These are phyloP conservation scores for Lipomyces sp. DNA, from an alignment of 805 yeast genomes.

Conservation along the genomic window DNA sequence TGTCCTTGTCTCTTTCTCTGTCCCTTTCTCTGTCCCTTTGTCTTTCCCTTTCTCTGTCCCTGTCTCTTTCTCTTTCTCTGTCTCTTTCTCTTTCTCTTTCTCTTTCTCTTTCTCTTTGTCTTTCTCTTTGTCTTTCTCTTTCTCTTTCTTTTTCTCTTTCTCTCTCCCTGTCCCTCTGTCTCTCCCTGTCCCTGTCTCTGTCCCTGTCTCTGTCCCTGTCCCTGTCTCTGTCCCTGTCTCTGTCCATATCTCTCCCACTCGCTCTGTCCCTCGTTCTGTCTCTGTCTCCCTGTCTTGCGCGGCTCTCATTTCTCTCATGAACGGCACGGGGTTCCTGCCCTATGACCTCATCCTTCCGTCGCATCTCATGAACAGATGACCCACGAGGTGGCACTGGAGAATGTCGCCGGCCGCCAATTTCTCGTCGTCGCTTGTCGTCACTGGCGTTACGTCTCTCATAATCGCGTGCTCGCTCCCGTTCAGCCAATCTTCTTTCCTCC, in stretches of 20 bases:
- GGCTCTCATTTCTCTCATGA: not conserved
- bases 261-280: not conserved
- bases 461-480: slow-evolving; percentile 1
- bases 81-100: slow-evolving; percentile 10
- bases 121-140: not conserved
- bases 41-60: too few species aligned
- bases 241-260: slow-evolving; percentile 3
- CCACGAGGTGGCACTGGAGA: not conserved
- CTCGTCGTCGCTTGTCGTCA: slow-evolving; percentile 7
- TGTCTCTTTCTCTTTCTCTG: slow-evolving; percentile 1
- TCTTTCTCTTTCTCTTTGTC: not conserved
- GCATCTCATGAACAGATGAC: not conserved
- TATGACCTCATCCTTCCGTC: not conserved
- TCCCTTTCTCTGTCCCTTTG: too few species aligned
- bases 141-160: not conserved
- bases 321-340: not conserved
- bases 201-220: slow-evolving; percentile 5
- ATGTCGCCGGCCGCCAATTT: not conserved
- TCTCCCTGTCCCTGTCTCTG: not conserved
- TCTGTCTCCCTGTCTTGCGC: not conserved
- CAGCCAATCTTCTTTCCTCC: slow-evolving; percentile 3
- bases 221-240: not conserved
- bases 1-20: too few species aligned
- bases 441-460: not conserved
- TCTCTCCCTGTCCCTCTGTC: not conserved